Conservation (phyloP, 768 basidiomycete species). For the Lenzites betulinus region DNA sequence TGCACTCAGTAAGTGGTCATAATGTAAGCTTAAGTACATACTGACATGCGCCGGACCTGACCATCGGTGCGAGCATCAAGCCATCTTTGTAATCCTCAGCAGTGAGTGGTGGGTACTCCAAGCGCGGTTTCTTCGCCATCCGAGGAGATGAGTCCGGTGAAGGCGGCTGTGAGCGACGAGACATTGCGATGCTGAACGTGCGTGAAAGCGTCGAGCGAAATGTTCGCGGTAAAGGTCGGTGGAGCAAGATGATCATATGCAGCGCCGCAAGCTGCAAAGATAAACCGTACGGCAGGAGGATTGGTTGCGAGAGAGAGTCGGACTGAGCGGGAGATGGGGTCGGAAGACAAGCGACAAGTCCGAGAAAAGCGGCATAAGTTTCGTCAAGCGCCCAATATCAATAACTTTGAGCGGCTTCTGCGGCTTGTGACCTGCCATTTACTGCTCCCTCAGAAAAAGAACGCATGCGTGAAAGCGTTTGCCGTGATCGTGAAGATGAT, state of each 20-base stretch:
- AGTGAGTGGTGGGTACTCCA: constrained; percentile 54
- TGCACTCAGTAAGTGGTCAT: background rate
- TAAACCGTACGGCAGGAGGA: background rate
- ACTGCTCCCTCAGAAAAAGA: no score
- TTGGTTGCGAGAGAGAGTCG: background rate
- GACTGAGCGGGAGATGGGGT: background rate
- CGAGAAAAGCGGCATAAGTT: background rate
- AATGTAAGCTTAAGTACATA: constrained; percentile 18
- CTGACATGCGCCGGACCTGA: constrained; percentile 87
- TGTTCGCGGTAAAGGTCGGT: background rate
- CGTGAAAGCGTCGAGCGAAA: constrained; percentile 4
- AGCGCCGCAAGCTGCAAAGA: background rate
- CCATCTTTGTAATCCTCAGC: constrained; percentile 83
- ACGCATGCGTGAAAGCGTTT: no score
- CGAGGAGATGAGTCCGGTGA: constrained; percentile 48
- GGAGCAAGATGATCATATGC: background rate
- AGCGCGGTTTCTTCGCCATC: constrained; percentile 52
- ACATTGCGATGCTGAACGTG: constrained; percentile 40
- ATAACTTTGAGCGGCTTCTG: background rate
- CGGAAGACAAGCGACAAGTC: background rate
- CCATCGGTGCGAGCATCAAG: constrained; percentile 97
- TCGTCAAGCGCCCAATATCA: background rate
- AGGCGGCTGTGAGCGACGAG: constrained; percentile 51
- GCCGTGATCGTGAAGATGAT: background rate
- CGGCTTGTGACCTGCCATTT: no score